Base-by-base conservation (phyloP, 31 red algal species). In the Asparagopsis taxiformis region DNA sequence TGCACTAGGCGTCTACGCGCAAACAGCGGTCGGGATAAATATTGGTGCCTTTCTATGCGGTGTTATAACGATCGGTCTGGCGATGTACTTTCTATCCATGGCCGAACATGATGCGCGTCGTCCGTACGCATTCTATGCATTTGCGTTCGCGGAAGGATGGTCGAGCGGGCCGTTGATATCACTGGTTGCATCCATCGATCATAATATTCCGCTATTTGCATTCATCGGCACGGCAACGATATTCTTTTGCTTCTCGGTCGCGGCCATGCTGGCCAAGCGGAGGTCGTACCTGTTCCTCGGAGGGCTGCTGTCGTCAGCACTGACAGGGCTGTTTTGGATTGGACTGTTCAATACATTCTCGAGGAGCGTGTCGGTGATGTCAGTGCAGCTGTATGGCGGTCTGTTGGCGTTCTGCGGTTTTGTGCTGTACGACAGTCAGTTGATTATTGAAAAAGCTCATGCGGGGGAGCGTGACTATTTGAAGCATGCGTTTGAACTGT, bases 371-470 rank as follows among this genome's bases (percentile, higher is more conserved):
- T 46, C 59, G 28, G 29, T 38, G 7, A 24, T 82, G 24, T 44
- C 37, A 23, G 32, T 81, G n/a, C 68, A 55, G 69, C 16, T 93
- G 46, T 98, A 93, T 54, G 69, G 70, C 17, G 94, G 94, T 3
- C 75, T 98, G 16, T 0, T 98, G 1, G 24, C 93, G 10, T 93
- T 98, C 68, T 84, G 74, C n/a, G 94, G 84, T 37, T 98, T 85
- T 62, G 94, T 98, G 37, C 55, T 98, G 62, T 90, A 85, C 55
- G 94, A 98, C 68, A 98, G 84, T 0, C 90, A 93, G 65, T 16
- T 80, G 55, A 93, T 98, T 16, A 73, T 98, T 17, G 94, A 93
- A 33, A 83, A 84, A 54, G 94, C 90, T 29, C 62, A 69, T 38
- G 57, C 52, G 2, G 94, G 87, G 3, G 89, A 83, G 3, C 51